Evolutionary conservation across 2,329 filamentous ascomycete species (phyloP).

Genomic region (Penicillium psychrosexuale): DNA sequence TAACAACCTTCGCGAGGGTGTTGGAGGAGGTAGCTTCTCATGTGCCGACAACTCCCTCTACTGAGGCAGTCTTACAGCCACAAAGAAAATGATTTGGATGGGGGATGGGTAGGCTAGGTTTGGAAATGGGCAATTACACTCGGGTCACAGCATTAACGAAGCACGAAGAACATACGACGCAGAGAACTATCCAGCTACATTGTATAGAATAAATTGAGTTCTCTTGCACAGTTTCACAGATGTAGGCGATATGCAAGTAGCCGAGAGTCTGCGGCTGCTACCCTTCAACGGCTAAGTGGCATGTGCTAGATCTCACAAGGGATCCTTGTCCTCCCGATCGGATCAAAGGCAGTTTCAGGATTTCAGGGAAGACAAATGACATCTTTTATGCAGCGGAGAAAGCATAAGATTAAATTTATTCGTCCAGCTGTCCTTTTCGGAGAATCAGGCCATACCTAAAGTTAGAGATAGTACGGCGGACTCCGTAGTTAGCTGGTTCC

Average conservation of each 20-base stretch:
- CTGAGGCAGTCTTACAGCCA: background rate
- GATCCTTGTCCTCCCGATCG: background rate
- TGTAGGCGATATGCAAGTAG: background rate
- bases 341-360: background rate
- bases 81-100: background rate
- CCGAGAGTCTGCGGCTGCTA: background rate
- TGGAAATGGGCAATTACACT: background rate
- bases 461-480: background rate
- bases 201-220: conserved; percentile 6
- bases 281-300: background rate
- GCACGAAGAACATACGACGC: background rate
- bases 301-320: background rate
- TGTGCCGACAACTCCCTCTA: conserved; percentile 19
- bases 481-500: no score
- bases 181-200: background rate
- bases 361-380: background rate
- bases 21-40: conserved; percentile 18
- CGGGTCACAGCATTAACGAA: background rate
- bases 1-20: conserved; percentile 11
- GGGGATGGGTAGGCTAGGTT: background rate
- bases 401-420: background rate
- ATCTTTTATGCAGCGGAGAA: background rate
- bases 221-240: background rate
- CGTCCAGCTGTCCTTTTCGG: background rate
- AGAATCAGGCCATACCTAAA: background rate